Evolutionary conservation across 2,329 filamentous ascomycete genomes (phyloP).

Genomic region (Clonostachys chloroleuca): DNA sequence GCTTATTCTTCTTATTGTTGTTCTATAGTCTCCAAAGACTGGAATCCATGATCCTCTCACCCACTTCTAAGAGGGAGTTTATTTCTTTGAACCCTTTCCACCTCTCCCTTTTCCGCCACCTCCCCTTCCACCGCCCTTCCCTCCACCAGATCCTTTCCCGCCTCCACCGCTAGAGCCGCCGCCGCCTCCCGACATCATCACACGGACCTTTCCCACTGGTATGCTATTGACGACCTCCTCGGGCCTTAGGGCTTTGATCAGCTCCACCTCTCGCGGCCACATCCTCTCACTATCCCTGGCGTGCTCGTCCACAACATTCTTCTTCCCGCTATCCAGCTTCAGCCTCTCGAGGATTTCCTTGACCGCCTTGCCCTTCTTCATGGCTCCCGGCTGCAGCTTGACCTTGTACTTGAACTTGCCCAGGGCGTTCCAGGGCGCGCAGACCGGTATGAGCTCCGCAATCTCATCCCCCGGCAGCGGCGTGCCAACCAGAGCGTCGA

Average conservation of each 20-base stretch:
- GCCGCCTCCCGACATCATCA: slow-evolving; percentile 66
- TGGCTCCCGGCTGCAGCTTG: slow-evolving; percentile 84
- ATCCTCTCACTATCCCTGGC: slow-evolving; percentile 66
- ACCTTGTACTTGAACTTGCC: slow-evolving; percentile 84
- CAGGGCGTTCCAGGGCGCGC: slow-evolving; percentile 61
- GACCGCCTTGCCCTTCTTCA: slow-evolving; percentile 93
- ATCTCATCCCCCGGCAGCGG: slow-evolving; percentile 81
- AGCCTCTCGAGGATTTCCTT: slow-evolving; percentile 85
- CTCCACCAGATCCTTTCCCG: slow-evolving; percentile 27
- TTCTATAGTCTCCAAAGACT: too few species aligned
- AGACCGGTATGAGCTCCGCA: slow-evolving; percentile 59
- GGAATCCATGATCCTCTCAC: too few species aligned
- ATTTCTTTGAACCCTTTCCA: slow-evolving; percentile 13
- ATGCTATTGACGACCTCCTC: slow-evolving; percentile 78
- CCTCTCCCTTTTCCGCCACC: slow-evolving; percentile 22
- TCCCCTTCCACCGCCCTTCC: slow-evolving; percentile 20
- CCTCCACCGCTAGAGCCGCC: slow-evolving; percentile 34
- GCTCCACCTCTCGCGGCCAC: slow-evolving; percentile 81
- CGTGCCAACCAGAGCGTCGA: slow-evolving; percentile 72
- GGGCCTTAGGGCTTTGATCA: slow-evolving; percentile 76
- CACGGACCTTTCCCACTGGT: slow-evolving; percentile 73
- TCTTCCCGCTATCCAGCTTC: slow-evolving; percentile 59
- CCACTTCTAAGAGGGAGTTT: too few species aligned
- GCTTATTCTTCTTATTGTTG: too few species aligned
- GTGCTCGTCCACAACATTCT: slow-evolving; percentile 56